Evolutionary conservation across 202 grass and related monocot species (phyloP).

Genomic region (Tripidium arundinaceum): DNA sequence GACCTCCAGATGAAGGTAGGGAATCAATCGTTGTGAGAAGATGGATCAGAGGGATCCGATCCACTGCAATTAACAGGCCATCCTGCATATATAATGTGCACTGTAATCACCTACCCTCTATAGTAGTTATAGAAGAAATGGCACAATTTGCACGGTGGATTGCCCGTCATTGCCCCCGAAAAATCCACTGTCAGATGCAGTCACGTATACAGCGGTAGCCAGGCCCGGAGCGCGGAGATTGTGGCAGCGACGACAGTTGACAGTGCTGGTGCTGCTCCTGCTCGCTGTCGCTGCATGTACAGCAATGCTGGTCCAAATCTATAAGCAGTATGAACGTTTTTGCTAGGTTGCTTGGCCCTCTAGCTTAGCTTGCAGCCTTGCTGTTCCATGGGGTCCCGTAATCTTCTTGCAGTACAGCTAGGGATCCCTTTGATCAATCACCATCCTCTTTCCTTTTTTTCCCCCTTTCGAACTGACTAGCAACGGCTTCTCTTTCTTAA

Average conservation of each 20-base stretch:
- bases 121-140: not conserved
- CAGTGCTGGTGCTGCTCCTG: too few species aligned
- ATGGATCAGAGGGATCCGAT: not conserved
- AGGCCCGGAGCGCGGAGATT: not conserved
- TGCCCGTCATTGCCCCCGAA: not conserved
- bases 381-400: not conserved
- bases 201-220: not conserved
- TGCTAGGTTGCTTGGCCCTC: not conserved
- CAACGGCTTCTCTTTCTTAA: too few species aligned
- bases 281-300: not conserved
- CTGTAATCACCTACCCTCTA: not conserved
- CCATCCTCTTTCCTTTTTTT: too few species aligned
- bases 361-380: not conserved
- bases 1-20: not conserved
- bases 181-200: not conserved
- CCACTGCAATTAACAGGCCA: not conserved
- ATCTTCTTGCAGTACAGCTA: constrained; percentile 13
- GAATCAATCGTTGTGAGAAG: not conserved
- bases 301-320: not conserved
- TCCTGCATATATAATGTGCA: not conserved
- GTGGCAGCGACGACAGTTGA: not conserved
- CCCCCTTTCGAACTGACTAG: too few species aligned
- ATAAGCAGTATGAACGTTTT: constrained; percentile 17
- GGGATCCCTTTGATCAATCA: constrained; percentile 10
- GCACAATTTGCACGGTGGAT: not conserved